These are phyloP conservation scores for Talaromyces pinophilus DNA, from an alignment of 2,329 filamentous ascomycete species.

Conservation along the genomic window DNA sequence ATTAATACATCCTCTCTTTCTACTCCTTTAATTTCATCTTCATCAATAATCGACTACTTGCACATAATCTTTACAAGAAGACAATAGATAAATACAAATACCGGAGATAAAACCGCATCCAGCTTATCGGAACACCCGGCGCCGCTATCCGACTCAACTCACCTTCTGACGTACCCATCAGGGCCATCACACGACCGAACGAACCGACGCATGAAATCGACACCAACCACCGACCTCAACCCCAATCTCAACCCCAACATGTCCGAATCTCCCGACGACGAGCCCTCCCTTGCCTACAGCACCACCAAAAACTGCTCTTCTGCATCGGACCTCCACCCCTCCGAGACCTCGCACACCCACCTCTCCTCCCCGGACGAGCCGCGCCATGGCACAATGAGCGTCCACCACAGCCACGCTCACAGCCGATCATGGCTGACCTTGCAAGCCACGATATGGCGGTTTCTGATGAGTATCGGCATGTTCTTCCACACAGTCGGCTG, in stretches of 20 bases:
- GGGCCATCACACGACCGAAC: neutral
- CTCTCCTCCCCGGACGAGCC: neutral
- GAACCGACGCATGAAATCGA: neutral
- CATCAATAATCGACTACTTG: neutral
- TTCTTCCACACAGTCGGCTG: conserved; percentile 63
- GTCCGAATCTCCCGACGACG: neutral
- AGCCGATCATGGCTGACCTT: conserved; percentile 56
- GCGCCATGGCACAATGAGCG: neutral
- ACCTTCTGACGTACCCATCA: neutral
- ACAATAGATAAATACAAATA: neutral
- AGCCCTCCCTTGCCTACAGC: neutral
- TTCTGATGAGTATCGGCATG: conserved; percentile 70
- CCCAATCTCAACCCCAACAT: neutral
- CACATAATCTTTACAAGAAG: neutral
- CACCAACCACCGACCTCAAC: neutral
- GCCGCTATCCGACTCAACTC: neutral
- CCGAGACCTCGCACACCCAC: neutral
- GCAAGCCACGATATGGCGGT: conserved; percentile 67
- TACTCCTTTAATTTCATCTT: neutral
- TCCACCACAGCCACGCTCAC: conserved; percentile 42
- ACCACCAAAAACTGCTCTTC: neutral
- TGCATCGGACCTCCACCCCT: neutral
- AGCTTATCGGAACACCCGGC: neutral
- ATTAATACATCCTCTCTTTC: neutral
- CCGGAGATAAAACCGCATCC: neutral